phyloP scores from a whole-genome alignment of 257 asterid genomes.

The Nicotiana obtusifolia region DNA sequence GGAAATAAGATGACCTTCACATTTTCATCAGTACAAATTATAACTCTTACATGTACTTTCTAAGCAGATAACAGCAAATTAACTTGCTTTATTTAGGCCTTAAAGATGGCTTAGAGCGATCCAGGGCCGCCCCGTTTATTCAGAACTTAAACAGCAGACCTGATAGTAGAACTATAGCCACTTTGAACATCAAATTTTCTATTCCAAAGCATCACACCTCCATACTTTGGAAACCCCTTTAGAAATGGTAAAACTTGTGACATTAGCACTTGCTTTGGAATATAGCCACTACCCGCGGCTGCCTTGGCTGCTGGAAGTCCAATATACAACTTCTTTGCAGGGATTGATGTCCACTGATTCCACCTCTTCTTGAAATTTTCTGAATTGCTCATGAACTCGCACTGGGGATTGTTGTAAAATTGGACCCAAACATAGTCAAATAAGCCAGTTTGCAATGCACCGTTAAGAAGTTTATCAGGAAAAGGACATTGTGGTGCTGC shows the following conservation, averaged over 20 bases:
- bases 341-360: conserved; percentile 42
- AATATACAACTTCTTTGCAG: conserved; percentile 37
- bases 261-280: conserved; percentile 37
- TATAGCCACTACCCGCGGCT: conserved; percentile 62
- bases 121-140: too few species aligned
- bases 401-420: conserved; percentile 57
- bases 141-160: background rate
- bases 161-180: background rate
- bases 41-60: background rate
- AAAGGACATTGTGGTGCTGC: conserved; percentile 85
- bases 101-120: background rate
- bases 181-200: conserved; percentile 10
- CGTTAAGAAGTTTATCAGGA: conserved; percentile 42
- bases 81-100: background rate
- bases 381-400: conserved; percentile 33
- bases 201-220: conserved; percentile 84
- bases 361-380: conserved; percentile 26
- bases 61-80: background rate
- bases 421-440: conserved; percentile 72
- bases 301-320: conserved; percentile 54
- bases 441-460: conserved; percentile 40
- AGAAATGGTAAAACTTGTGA: conserved; percentile 47
- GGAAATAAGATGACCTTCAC: background rate
- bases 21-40: background rate
- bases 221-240: conserved; percentile 33